Evolutionary conservation across 164 flowering plant species (phyloP), one percentile per base, ranked within the genome.

Genomic region (Vitis rupestris): DNA sequence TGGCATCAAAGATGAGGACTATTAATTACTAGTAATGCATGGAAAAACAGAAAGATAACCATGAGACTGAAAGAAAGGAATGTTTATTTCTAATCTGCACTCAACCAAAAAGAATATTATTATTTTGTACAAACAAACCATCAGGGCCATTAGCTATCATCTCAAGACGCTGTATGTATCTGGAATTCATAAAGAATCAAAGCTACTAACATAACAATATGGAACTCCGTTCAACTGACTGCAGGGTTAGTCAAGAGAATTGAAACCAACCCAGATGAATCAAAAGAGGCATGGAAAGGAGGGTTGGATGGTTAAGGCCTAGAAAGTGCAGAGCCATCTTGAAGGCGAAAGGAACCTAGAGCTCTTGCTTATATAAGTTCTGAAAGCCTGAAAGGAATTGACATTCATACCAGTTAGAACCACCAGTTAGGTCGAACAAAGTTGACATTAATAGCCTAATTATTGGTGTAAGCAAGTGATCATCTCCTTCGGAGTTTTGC

Each of bases 371-470:
- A 72, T 73, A 83, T 82, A 73, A 68, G 61, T 51, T 37, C 47
- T 13, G 17, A 14, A 30, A 23, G 27, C 27, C 27, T 23, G 27
- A 23, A 23, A 44, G 65, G 44, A 50, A 14, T 51, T 60, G 16
- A 60, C 67, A 62, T 82, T 84, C 82, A 80, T 72, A 78, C 71
- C 49, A 72, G 58, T 27, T 65, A 37, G 50, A 27, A 27, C 50
- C 61, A 11, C 48, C 10, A 8, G 68, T 30, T 70, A 67, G 4
- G 67, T 58, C 44, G 44, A 37, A 64, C 71, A 61, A 61, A 9
- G 30, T 27, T 12, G 17, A 10, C 30, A 54, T 70, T 56, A 27
- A 69, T 47, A 6, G 10, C 10, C 47, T 2, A 48, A 17, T 12
- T 0, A 63, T 31, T 66, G 60, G 59, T 37, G 68, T 67, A 19